These are phyloP conservation scores for Trichophyton benhamiae DNA, from an alignment of 2,329 filamentous ascomycete genomes.

Conservation along the genomic window DNA sequence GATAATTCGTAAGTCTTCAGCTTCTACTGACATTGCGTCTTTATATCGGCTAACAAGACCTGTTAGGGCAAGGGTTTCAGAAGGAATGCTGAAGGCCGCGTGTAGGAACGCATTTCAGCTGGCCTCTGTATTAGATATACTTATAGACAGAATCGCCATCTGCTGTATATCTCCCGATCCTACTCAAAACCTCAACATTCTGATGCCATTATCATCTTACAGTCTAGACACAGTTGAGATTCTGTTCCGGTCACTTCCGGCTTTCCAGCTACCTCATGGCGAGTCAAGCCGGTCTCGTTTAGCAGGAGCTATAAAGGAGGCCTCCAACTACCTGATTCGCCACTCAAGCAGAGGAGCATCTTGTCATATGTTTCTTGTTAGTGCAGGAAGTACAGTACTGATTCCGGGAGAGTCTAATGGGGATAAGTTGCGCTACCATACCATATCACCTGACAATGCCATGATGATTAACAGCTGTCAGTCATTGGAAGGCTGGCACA, in stretches of 20 bases:
- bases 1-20: not conserved
- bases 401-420: constrained; percentile 17
- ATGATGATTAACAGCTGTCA: constrained; percentile 14
- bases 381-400: constrained; percentile 15
- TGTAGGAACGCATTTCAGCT: constrained; percentile 17
- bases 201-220: constrained; percentile 20
- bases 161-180: constrained; percentile 17
- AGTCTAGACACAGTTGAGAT: constrained; percentile 14
- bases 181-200: constrained; percentile 15
- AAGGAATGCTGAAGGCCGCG: constrained; percentile 15
- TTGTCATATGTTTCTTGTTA: constrained; percentile 26
- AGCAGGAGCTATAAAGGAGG: constrained; percentile 17
- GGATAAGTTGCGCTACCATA: constrained; percentile 23
- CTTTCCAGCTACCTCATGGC: constrained; percentile 9
- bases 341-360: constrained; percentile 17
- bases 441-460: constrained; percentile 20
- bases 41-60: constrained; percentile 10
- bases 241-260: constrained; percentile 16
- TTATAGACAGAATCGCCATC: constrained; percentile 20
- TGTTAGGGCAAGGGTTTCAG: constrained; percentile 11
- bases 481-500: constrained; percentile 20
- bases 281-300: constrained; percentile 9
- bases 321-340: constrained; percentile 17
- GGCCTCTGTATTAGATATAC: constrained; percentile 16
- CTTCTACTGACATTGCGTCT: constrained; percentile 17